Percentiles rank a stretch among this genome's conserved stretches.
phyloP scores from a whole-genome alignment of 257 asterid genomes.

The Solanum ossicruentum region DNA sequence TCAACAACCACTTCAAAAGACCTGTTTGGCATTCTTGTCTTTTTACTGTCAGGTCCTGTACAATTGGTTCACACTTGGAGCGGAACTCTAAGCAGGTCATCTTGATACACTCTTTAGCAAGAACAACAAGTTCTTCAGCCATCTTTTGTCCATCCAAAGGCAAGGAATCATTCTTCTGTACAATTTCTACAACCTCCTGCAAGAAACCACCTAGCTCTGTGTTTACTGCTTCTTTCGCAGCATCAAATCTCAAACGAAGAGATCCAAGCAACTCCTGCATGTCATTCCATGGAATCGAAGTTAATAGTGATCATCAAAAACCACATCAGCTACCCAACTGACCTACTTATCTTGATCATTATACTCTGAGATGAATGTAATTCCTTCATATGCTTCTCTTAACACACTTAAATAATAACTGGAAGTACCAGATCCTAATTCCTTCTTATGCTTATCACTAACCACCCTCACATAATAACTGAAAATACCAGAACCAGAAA shows the following conservation, averaged over 20 bases:
- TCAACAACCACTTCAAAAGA: conserved; percentile 54
- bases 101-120: conserved; percentile 53
- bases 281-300: conserved; percentile 3
- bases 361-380: background rate
- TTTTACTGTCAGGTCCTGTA: conserved; percentile 66
- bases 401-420: background rate
- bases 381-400: background rate
- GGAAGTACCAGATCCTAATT: background rate
- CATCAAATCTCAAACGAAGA: conserved; percentile 72
- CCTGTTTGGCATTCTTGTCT: conserved; percentile 69
- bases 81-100: conserved; percentile 71
- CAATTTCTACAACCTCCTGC: conserved; percentile 45
- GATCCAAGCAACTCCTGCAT: conserved; percentile 73
- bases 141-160: conserved; percentile 36
- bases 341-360: background rate
- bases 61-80: conserved; percentile 72
- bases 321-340: background rate
- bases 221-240: conserved; percentile 78
- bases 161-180: conserved; percentile 37
- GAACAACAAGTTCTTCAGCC: conserved; percentile 59
- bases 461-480: background rate
- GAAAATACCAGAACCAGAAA: conserved; percentile 2
- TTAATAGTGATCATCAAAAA: background rate
- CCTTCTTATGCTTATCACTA: background rate
- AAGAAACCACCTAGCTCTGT: conserved; percentile 65